Evolutionary conservation across 768 basidiomycete genomes (phyloP), one percentile per base, ranked within the genome.

Genomic region (Calocybe indica): DNA sequence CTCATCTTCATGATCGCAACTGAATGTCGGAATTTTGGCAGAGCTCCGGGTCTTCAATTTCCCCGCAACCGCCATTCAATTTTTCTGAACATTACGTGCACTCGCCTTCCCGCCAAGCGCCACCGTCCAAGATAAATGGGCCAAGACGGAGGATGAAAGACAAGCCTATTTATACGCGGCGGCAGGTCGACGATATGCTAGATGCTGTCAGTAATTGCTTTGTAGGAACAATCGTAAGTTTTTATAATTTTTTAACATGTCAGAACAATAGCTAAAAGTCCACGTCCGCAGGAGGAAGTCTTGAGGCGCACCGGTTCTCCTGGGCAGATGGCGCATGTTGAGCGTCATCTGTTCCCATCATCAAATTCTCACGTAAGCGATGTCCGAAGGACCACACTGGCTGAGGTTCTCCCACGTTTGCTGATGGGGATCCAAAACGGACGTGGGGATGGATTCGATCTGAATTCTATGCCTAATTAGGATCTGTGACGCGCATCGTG

Each of bases 151-250:
- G 40, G 43, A 53, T 46, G 30, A 53, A 48, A 38, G 52, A 53
- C 31, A 52, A 49, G 32, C 52, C 52, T 7, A 39, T 52, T 5
- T 52, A 52, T 14, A 52, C 52, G 10, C 52, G 52, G 10, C 39
- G 45, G 5, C 52, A 52, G 29, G 52, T 52, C 36, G 52, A 52
- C 28, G 52, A 52, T 35, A 52, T 52, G 45, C 31, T 52, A 11
- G 45, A 43, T 42, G 48, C 52, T 11, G 45, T 52, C 41, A 46
- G 52, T 29, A 43, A 31, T 14, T 52, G 52, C 29, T 52, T 52
- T 37, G 40, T 46, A 3, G 47, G 45, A 7, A 52, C 52, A 13
- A 52, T 53, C 45, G 52, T 51, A 5, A 22, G 49, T 37, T 37
- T 37, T 37, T 37, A 3, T 11, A 6, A 9, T 6, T 15, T 6